phyloP scores from a whole-genome alignment of 192 early-diverging fungal genomes.

The Linnemannia zychae region DNA sequence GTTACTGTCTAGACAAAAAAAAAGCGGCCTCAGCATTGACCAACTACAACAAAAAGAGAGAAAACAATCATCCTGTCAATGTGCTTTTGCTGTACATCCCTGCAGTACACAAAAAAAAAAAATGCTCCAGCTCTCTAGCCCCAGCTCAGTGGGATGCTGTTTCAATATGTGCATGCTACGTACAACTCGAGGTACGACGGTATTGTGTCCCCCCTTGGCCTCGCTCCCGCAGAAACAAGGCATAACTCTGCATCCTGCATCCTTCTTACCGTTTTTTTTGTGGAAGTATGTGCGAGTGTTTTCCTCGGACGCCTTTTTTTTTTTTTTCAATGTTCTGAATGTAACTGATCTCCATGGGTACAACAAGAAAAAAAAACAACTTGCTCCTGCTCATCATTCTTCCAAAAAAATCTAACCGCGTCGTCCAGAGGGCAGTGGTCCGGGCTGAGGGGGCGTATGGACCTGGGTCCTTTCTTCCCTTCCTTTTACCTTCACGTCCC shows the following conservation, averaged over 20 bases:
- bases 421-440: background rate
- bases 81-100: background rate
- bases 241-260: background rate
- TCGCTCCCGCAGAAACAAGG: background rate
- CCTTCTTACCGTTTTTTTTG: background rate
- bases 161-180: slow-evolving; percentile 3
- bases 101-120: background rate
- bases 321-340: background rate
- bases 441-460: background rate
- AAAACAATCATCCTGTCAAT: background rate
- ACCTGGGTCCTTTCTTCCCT: background rate
- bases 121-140: too few relatives aligned
- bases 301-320: background rate
- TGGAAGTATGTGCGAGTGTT: background rate
- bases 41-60: background rate
- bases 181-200: background rate
- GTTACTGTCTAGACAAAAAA: background rate
- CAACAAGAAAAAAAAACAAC: background rate
- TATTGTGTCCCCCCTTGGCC: background rate
- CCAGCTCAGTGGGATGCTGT: background rate
- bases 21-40: background rate
- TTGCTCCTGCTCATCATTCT: background rate
- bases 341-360: background rate
- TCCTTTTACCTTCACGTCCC: too few relatives aligned
- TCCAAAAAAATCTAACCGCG: background rate